Evolutionary conservation across 1,284 basidiomycete genomes (phyloP).

Genomic region (Meira miltonrushii): DNA sequence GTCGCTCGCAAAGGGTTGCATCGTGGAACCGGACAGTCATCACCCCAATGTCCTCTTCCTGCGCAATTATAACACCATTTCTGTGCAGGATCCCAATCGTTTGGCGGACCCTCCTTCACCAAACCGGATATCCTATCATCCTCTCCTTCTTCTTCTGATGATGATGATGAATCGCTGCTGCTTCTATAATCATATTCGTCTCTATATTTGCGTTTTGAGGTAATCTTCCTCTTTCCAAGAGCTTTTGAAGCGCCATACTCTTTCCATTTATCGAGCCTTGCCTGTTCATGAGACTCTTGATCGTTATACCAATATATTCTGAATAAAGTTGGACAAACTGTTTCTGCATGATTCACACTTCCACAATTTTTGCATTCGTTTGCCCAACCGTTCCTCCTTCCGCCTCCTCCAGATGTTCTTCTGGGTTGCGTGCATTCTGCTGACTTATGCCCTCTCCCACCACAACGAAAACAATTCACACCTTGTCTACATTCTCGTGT

Average conservation of each 20-base stretch:
- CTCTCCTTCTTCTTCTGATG: slow-evolving; percentile 15
- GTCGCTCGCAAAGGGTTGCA: slow-evolving; percentile 58
- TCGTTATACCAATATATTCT: slow-evolving; percentile 73
- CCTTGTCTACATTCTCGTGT: slow-evolving; percentile 77
- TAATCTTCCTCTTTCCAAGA: background rate
- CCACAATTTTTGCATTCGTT: slow-evolving; percentile 72
- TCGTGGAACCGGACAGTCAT: slow-evolving; percentile 67
- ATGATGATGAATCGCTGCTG: slow-evolving; percentile 1
- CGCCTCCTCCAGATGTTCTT: background rate
- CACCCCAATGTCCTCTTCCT: slow-evolving; percentile 71
- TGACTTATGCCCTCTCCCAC: slow-evolving; percentile 77
- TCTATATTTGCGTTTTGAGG: background rate
- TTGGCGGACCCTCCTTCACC: slow-evolving; percentile 7
- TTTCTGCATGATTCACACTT: slow-evolving; percentile 61
- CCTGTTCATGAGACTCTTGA: slow-evolving; percentile 57
- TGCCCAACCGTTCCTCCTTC: slow-evolving; percentile 31
- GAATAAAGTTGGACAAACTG: slow-evolving; percentile 86
- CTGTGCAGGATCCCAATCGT: slow-evolving; percentile 22
- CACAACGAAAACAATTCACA: slow-evolving; percentile 75
- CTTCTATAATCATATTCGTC: background rate
- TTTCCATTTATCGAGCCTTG: slow-evolving; percentile 16
- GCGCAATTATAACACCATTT: slow-evolving; percentile 86
- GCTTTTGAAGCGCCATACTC: background rate
- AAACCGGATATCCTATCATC: too few relatives aligned
- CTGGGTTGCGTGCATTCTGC: slow-evolving; percentile 62